Base-by-base conservation (phyloP, 176 grass and related monocot genomes). In the Cocos nucifera region DNA sequence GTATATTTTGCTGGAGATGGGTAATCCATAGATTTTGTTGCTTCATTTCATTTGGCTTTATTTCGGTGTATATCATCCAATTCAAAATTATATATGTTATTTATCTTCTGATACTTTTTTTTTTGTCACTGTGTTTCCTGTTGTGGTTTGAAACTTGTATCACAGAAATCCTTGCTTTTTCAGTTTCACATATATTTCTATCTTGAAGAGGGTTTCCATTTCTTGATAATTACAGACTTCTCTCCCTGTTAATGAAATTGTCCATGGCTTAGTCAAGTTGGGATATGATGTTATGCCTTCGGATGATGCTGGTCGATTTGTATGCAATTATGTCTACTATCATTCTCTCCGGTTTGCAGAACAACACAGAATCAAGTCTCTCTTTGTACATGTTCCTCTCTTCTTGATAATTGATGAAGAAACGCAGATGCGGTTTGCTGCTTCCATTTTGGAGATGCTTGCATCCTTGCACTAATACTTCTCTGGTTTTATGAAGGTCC, bases 251-350 rank as follows among this genome's bases (percentile, higher is more conserved):
- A 21, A 56, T 21, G 17, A 56, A 19, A 56, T 56, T 56, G 53
- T 56, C 17, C 2, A 56, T 6, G n/a, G 19, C n/a, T 21, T 56
- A 3, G 20, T 5, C 19, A 56, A 56, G 53, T 19, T 56, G 17
- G 53, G 53, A 19, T 56, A 56, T 19, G 53, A 56, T 19, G 53
- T 56, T 2, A 56, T 56, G 19, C 53, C 53, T 56, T 56, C 53
- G 6, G 53, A 56, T 56, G 53, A 56, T 56, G 53, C 53, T n/a
- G 53, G 53, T 19, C n/a, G 53, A 22, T 56, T 56, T 21, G 53
- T 56, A 19, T 56, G 53, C 53, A 56, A 56, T 10, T 56, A 56
- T 21, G 53, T 56, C 53, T 56, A 56, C 53, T 56, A 56, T 56
- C 53, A 56, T 56, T 56, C 53, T 56, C 53, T 56, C 53, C 5